A percentile compares a stretch with the other conserved stretches of the same genome.
Conservation (phyloP, 2,329 filamentous ascomycete species). For the Arachnomyces sp. region DNA sequence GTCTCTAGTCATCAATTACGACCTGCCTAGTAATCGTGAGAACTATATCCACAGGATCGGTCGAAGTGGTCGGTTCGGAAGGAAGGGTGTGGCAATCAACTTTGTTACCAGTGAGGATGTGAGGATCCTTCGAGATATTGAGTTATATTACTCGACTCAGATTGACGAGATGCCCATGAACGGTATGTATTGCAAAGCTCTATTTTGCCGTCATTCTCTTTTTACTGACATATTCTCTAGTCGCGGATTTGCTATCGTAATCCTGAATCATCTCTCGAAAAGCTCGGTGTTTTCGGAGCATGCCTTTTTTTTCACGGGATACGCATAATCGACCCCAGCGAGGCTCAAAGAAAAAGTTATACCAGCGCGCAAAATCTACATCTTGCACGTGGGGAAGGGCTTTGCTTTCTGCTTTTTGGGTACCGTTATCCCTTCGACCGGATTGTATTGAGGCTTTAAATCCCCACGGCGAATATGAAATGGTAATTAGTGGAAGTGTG, state of each 20-base stretch:
- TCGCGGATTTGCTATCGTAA: conserved; percentile 32
- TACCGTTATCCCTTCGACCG: too few species aligned
- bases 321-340: not conserved
- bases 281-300: too few species aligned
- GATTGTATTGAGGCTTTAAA: too few species aligned
- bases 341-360: not conserved
- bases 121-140: conserved; percentile 92
- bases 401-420: too few species aligned
- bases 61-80: conserved; percentile 86
- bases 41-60: conserved; percentile 99
- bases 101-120: conserved; percentile 98
- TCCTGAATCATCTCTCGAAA: not conserved
- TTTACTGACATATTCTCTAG: conserved; percentile 16
- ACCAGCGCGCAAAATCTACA: too few species aligned
- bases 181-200: conserved; percentile 58
- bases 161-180: conserved; percentile 99
- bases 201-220: conserved; percentile 12
- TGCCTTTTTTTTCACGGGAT: not conserved
- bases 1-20: conserved; percentile 97
- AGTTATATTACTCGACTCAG: conserved; percentile 92
- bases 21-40: conserved; percentile 94
- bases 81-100: conserved; percentile 99
- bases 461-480: not conserved
- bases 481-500: conserved; percentile 21
- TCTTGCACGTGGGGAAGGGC: too few species aligned